phyloP scores from a whole-genome alignment of 139 green algal species.

The Zygnema cylindricum region DNA sequence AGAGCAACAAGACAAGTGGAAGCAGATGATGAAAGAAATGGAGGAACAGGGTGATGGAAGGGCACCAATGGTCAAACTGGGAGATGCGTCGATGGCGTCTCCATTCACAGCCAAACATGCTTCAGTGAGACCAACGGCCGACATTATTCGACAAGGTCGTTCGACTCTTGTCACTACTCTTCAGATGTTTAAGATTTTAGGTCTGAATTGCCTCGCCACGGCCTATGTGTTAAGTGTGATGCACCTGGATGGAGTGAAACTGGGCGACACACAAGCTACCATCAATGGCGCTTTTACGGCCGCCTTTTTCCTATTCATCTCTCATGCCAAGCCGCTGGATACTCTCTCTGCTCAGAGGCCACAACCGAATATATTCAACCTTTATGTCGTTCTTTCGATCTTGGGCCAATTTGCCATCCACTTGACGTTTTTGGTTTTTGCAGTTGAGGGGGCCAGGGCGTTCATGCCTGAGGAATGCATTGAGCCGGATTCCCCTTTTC shows the following conservation, averaged over 20 bases:
- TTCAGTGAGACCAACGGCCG: slow-evolving; percentile 54
- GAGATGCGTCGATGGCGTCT: slow-evolving; percentile 69
- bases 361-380: slow-evolving; percentile 91
- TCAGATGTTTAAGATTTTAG: slow-evolving; percentile 99
- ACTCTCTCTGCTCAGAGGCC: slow-evolving; percentile 80
- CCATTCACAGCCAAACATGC: slow-evolving; percentile 72
- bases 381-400: slow-evolving; percentile 91
- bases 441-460: slow-evolving; percentile 33
- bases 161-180: slow-evolving; percentile 71
- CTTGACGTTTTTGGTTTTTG: slow-evolving; percentile 75
- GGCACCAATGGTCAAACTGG: slow-evolving; percentile 66
- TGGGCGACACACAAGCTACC: slow-evolving; percentile 68
- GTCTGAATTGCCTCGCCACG: slow-evolving; percentile 90
- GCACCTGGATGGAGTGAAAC: slow-evolving; percentile 83
- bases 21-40: slow-evolving; percentile 51
- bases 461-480: slow-evolving; percentile 75
- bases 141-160: slow-evolving; percentile 70
- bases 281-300: slow-evolving; percentile 70
- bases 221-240: slow-evolving; percentile 92
- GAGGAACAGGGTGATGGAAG: slow-evolving; percentile 49
- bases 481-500: slow-evolving; percentile 83
- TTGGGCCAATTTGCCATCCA: slow-evolving; percentile 90
- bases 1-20: slow-evolving; percentile 57
- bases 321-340: slow-evolving; percentile 83
- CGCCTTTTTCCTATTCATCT: slow-evolving; percentile 95